These are phyloP conservation scores for Priceomyces fermenticarens DNA, from an alignment of 805 yeast species.

Conservation along the genomic window DNA sequence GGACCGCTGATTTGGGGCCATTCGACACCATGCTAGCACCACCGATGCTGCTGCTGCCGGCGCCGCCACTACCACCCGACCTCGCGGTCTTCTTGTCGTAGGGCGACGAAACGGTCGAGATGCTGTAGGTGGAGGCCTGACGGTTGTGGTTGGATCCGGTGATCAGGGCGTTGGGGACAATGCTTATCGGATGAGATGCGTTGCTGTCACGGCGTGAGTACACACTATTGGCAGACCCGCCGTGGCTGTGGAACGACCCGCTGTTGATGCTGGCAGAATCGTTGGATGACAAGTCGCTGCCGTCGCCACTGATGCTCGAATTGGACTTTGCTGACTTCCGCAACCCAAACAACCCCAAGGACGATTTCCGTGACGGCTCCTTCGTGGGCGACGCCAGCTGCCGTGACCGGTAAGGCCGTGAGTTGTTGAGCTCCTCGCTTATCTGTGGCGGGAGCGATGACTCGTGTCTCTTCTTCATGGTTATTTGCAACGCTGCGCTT, in stretches of 20 bases:
- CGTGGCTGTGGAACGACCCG: slow-evolving; percentile 8
- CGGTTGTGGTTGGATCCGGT: slow-evolving; percentile 34
- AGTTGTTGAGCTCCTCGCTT: slow-evolving; percentile 24
- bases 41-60: too few relatives aligned
- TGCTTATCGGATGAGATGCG: slow-evolving; percentile 15
- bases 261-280: slow-evolving; percentile 31
- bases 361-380: slow-evolving; percentile 22
- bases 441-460: slow-evolving; percentile 14
- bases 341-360: slow-evolving; percentile 36
- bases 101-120: slow-evolving; percentile 27
- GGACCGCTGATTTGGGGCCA: too few relatives aligned
- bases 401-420: slow-evolving; percentile 21
- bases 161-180: slow-evolving; percentile 28
- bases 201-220: slow-evolving; percentile 9
- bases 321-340: slow-evolving; percentile 16
- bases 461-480: slow-evolving; percentile 24
- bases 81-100: slow-evolving; percentile 24
- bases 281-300: slow-evolving; percentile 28
- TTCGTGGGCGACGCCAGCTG: slow-evolving; percentile 6
- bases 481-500: too few relatives aligned
- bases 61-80: slow-evolving; percentile 3
- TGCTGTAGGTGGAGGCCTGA: slow-evolving; percentile 39
- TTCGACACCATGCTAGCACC: too few relatives aligned
- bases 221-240: slow-evolving; percentile 11
- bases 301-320: slow-evolving; percentile 12